Base-by-base conservation (phyloP, 257 asterid species). In the Scutellaria minor region DNA sequence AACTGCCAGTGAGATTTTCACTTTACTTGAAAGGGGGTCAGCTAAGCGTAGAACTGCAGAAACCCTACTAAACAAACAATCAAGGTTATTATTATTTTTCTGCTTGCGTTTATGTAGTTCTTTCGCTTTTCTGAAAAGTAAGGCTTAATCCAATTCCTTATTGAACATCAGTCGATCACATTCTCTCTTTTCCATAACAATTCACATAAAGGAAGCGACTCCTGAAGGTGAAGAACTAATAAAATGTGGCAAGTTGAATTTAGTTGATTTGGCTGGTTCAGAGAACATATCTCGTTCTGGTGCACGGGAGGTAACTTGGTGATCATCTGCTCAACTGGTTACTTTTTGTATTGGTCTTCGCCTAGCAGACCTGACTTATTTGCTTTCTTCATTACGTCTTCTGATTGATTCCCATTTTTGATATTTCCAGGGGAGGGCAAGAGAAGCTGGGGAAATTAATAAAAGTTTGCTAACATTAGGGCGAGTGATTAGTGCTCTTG, bases 401-500 rank as follows among this genome's bases (percentile, higher is more conserved):
- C 27, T 24, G 27, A 24, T 24, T 24, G 27, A 24, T 48, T 50
- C 64, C 63, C 47, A 15, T 18, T 56, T 12, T 66, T 15, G 24
- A 64, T 48, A 35, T 54, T 54, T 75, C 27, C 37, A 88, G 98
- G 98, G 96, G 53, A 84, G 98, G 63, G 98, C 96, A 71, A 86
- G 96, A 75, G 96, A 90, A 85, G 98, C 96, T 50, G 98, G 96
- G 37, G 96, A 92, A 81, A 92, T 92, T 57, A 92, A 92, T 80
- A 92, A 92, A 83, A 92, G 96, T 80, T 80, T 92, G 75, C 96
- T 92, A 70, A 92, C 96, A 6, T 84, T 18, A 18, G 18, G 18
- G 18, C 18, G 96, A 75, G 98, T 92, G 35, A 90, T 92, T 55
- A 91, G 76, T 81, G 97, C 97, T 82, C 91, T 91, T 39, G 96